phyloP scores from a whole-genome alignment of 2,329 filamentous ascomycete genomes.

The Colletotrichum tropicale region DNA sequence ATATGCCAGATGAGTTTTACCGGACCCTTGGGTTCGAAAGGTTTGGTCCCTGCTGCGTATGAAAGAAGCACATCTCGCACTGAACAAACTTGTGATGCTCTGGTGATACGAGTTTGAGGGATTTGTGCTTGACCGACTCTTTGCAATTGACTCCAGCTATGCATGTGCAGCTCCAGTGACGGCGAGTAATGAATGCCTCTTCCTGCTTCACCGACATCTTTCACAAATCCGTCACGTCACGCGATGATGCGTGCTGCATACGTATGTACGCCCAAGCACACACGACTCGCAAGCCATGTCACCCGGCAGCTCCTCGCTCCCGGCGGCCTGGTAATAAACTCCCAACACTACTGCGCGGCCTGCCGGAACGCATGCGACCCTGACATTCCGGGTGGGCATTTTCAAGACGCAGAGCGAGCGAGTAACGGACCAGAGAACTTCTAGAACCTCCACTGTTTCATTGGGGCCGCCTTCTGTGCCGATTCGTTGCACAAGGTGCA shows the following conservation, averaged over 20 bases:
- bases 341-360: neutral
- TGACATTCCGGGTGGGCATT: neutral
- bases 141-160: neutral
- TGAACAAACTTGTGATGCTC: neutral
- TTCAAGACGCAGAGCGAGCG: neutral
- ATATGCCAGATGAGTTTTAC: neutral
- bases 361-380: neutral
- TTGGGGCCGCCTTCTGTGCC: neutral
- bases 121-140: neutral
- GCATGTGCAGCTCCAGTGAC: neutral
- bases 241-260: neutral
- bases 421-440: neutral
- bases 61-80: neutral
- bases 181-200: neutral
- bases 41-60: neutral
- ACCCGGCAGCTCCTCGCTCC: neutral
- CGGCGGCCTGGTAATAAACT: neutral
- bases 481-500: conserved; percentile 1
- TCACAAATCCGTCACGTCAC: neutral
- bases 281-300: neutral
- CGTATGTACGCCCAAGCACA: neutral
- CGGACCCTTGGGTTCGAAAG: neutral
- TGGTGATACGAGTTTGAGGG: neutral
- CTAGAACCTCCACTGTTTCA: neutral
- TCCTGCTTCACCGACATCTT: neutral